A percentile compares a stretch with the other conserved stretches of the same genome.
Evolutionary conservation across 345 rosid species (phyloP).

Genomic region (Capsella bursapastoris): DNA sequence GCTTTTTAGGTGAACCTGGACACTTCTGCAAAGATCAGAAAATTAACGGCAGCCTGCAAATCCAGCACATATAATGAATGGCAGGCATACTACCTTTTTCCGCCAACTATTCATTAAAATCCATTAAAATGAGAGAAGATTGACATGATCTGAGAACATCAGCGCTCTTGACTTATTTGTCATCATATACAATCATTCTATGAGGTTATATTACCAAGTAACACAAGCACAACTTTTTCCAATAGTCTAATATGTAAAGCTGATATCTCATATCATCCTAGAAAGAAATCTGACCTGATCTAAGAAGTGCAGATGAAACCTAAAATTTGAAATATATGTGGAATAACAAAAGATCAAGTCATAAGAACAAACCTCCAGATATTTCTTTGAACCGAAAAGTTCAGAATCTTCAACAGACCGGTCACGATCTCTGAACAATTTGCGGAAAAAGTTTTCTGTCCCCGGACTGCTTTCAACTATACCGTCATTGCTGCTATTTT

Average conservation of each 20-base stretch:
- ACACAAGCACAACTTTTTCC: neutral
- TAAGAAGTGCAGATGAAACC: conserved; percentile 21
- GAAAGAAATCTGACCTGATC: neutral
- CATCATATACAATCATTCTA: neutral
- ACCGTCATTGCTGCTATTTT: conserved; percentile 53
- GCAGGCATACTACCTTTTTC: conserved; percentile 5
- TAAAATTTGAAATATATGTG: neutral
- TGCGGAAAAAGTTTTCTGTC: conserved; percentile 92
- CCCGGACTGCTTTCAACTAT: conserved; percentile 90
- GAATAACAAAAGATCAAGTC: conserved; percentile 16
- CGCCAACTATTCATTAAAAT: neutral
- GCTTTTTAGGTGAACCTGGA: conserved; percentile 83
- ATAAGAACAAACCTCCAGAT: conserved; percentile 61
- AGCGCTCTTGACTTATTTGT: neutral
- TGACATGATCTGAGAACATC: neutral
- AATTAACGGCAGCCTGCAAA: conserved; percentile 25
- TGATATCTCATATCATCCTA: conserved; percentile 12
- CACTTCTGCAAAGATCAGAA: conserved; percentile 56
- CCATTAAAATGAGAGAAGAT: conserved; percentile 16
- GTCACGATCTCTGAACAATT: conserved; percentile 92
- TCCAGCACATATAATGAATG: conserved; percentile 18
- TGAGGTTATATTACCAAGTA: neutral
- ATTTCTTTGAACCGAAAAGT: conserved; percentile 74
- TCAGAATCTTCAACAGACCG: conserved; percentile 90
- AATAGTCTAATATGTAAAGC: conserved; percentile 1